These are phyloP conservation scores for Blastobotrys persicus DNA, from an alignment of 1,139 yeast genomes.

Conservation along the genomic window DNA sequence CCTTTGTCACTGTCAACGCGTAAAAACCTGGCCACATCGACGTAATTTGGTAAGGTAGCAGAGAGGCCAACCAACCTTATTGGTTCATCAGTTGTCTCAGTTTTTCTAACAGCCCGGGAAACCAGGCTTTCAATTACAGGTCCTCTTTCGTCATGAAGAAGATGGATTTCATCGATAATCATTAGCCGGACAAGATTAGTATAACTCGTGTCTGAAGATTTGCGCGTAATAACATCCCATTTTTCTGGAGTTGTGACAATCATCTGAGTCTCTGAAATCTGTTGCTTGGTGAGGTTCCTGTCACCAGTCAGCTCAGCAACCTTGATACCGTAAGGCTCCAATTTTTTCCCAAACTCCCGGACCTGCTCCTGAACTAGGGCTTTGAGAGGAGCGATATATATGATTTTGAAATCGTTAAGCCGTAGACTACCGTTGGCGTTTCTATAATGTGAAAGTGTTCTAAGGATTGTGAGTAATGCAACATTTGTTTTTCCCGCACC, in stretches of 20 bases:
- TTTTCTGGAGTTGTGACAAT: conserved; percentile 94
- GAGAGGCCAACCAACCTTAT: conserved; percentile 83
- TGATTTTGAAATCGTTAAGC: conserved; percentile 64
- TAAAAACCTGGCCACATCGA: conserved; percentile 81
- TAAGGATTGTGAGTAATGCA: conserved; percentile 75
- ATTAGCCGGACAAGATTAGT: conserved; percentile 64
- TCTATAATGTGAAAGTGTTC: conserved; percentile 57
- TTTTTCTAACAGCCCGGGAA: conserved; percentile 61
- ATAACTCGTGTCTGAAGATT: conserved; percentile 61
- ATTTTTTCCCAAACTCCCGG: conserved; percentile 73
- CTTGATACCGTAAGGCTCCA: conserved; percentile 62
- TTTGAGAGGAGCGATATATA: conserved; percentile 90
- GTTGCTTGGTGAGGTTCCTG: conserved; percentile 70
- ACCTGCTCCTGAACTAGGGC: conserved; percentile 96
- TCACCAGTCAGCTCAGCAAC: conserved; percentile 95
- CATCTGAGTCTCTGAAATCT: conserved; percentile 75
- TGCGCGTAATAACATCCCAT: conserved; percentile 95
- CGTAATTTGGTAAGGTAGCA: conserved; percentile 89
- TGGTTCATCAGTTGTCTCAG: conserved; percentile 45
- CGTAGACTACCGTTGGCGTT: conserved; percentile 48
- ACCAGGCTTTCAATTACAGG: conserved; percentile 90
- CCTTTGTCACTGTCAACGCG: conserved; percentile 60
- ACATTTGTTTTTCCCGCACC: conserved; percentile 99
- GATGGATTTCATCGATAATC: conserved; percentile 92
- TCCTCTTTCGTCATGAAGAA: conserved; percentile 92